phyloP scores from a whole-genome alignment of 345 rosid species.

The Streptanthus diversifolius region DNA sequence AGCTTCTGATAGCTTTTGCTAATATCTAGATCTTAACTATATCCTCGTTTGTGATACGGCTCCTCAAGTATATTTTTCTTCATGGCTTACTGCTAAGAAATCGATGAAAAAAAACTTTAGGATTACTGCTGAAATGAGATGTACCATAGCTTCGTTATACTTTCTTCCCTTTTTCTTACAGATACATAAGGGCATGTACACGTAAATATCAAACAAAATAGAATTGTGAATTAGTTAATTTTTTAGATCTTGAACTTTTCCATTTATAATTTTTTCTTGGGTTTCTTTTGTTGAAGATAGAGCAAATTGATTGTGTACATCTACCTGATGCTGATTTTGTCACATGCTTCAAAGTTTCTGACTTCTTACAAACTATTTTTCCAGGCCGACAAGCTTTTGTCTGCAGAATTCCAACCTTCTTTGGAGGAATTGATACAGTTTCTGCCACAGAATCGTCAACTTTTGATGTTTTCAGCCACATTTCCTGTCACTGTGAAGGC shows the following conservation, averaged over 20 bases:
- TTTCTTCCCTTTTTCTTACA: too few species aligned
- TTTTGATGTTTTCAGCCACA: slow-evolving; percentile 97
- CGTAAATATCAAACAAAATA: too few species aligned
- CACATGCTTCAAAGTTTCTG: slow-evolving; percentile 36
- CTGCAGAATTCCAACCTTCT: slow-evolving; percentile 98
- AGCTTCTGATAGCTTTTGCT: slow-evolving; percentile 17
- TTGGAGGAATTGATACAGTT: slow-evolving; percentile 87
- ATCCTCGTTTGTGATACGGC: neutral
- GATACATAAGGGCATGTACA: too few species aligned
- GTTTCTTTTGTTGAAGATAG: neutral
- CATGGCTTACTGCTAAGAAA: neutral
- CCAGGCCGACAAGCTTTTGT: slow-evolving; percentile 98
- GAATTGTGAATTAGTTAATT: too few species aligned
- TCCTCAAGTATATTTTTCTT: neutral
- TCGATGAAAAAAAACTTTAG: neutral
- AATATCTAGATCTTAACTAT: neutral
- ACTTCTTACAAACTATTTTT: slow-evolving; percentile 30
- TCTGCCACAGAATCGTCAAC: slow-evolving; percentile 78
- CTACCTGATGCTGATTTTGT: slow-evolving; percentile 2
- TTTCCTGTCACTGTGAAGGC: slow-evolving; percentile 98
- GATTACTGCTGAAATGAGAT: neutral
- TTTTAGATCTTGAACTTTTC: too few species aligned
- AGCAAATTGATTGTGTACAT: neutral
- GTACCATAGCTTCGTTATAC: too few species aligned
- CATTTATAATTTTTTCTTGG: neutral